phyloP scores from a whole-genome alignment of 345 rosid species.

The Populus pruinosa region DNA sequence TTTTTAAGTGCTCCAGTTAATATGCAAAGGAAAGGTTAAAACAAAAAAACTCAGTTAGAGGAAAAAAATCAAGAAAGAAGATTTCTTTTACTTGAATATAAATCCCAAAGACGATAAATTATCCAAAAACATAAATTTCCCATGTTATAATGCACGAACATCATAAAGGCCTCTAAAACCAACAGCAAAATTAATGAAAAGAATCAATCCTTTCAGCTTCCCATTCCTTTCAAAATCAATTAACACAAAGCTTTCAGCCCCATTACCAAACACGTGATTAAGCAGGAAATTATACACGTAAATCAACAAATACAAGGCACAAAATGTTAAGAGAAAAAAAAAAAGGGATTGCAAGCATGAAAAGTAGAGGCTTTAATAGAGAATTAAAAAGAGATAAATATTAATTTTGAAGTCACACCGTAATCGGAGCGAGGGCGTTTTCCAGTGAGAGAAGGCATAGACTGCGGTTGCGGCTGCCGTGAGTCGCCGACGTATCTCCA shows the following conservation, averaged over 20 bases:
- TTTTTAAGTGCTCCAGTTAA: not conserved
- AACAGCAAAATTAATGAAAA: not conserved
- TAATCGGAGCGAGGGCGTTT: conserved; percentile 54
- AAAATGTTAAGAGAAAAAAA: not conserved
- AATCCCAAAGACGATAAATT: not conserved
- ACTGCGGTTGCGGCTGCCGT: conserved; percentile 32
- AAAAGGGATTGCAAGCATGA: not conserved
- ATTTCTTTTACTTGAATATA: not conserved
- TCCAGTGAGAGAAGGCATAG: conserved; percentile 30
- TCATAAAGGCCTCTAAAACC: not conserved
- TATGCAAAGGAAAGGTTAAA: not conserved
- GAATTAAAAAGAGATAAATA: not conserved
- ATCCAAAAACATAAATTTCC: not conserved
- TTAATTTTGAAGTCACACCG: conserved; percentile 19
- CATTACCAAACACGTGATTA: not conserved
- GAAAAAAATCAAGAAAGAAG: not conserved
- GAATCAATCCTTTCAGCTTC: not conserved
- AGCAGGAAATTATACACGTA: not conserved
- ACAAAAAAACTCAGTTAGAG: not conserved
- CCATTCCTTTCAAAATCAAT: not conserved
- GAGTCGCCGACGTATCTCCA: conserved; percentile 41
- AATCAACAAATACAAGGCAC: not conserved
- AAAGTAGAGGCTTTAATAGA: not conserved
- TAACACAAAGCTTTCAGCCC: not conserved
- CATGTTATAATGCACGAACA: not conserved